Evolutionary conservation across 2,329 filamentous ascomycete genomes (phyloP).

Genomic region (Arthrobotrys sphaeroides): DNA sequence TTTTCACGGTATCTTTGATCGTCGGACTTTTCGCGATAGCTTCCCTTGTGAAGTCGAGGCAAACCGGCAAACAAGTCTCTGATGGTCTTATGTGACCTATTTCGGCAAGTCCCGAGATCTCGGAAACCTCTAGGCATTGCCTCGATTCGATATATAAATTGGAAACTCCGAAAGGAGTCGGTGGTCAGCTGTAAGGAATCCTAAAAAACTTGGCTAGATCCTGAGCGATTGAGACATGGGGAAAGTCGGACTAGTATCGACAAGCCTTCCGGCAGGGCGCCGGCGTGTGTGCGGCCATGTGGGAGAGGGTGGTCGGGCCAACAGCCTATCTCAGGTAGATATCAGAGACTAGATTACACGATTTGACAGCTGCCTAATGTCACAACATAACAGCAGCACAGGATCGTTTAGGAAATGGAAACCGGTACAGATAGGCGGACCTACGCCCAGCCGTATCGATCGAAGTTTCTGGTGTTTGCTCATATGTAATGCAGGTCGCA

Average conservation of each 20-base stretch:
- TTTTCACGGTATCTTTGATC: neutral
- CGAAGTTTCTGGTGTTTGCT: constrained; percentile 46
- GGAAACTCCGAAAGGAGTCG: constrained; percentile 12
- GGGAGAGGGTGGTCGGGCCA: constrained; percentile 6
- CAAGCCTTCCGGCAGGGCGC: neutral
- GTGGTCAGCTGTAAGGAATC: constrained; percentile 29
- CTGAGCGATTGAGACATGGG: constrained; percentile 16
- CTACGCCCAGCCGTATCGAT: constrained; percentile 1
- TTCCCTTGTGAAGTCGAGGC: neutral
- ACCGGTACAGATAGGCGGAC: constrained; percentile 7
- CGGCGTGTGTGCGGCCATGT: neutral
- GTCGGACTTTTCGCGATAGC: neutral
- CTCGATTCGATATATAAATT: constrained; percentile 31
- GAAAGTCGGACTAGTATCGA: constrained; percentile 2
- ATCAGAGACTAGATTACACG: constrained; percentile 10
- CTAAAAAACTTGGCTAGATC: constrained; percentile 3
- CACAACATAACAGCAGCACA: neutral
- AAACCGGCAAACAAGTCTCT: neutral
- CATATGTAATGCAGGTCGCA: constrained; percentile 36
- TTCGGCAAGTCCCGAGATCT: constrained; percentile 35
- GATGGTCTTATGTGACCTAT: constrained; percentile 5
- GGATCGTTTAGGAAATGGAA: constrained; percentile 1
- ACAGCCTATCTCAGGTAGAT: constrained; percentile 13
- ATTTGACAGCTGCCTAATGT: constrained; percentile 34
- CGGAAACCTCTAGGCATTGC: constrained; percentile 26